Evolutionary conservation across 345 rosid species (phyloP).

Genomic region (Corchorus capsularis): DNA sequence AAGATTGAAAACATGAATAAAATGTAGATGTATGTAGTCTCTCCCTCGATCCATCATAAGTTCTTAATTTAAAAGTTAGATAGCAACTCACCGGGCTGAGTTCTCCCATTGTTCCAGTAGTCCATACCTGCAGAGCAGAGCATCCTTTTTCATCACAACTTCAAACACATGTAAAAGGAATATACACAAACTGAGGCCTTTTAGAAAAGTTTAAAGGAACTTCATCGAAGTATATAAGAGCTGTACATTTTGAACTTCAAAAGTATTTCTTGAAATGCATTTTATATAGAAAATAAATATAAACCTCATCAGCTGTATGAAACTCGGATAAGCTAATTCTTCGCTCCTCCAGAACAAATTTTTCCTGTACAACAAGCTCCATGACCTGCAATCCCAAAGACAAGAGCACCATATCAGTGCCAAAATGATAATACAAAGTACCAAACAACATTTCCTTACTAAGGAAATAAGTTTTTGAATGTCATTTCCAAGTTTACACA

Average conservation of each 20-base stretch:
- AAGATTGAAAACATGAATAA: neutral
- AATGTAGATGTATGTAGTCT: neutral
- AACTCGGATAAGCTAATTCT: constrained; percentile 81
- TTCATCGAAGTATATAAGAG: neutral
- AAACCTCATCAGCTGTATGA: constrained; percentile 89
- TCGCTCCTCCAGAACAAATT: constrained; percentile 62
- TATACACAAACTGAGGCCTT: neutral
- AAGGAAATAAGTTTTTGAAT: too few species aligned
- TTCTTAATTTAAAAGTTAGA: neutral
- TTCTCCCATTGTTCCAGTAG: constrained; percentile 96
- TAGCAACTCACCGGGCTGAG: constrained; percentile 60
- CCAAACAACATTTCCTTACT: too few species aligned
- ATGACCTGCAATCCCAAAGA: constrained; percentile 53
- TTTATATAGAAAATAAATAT: neutral
- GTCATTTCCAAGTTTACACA: too few species aligned
- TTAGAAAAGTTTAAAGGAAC: constrained; percentile 4
- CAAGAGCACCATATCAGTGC: neutral
- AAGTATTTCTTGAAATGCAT: neutral
- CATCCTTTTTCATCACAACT: constrained; percentile 6
- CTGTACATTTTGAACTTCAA: neutral
- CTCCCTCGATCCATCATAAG: neutral
- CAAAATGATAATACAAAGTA: neutral
- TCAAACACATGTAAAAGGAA: neutral
- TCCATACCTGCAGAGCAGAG: constrained; percentile 65
- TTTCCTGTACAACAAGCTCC: constrained; percentile 78